These are phyloP conservation scores for Alternaria conjuncta DNA, from an alignment of 2,329 filamentous ascomycete species.

Conservation along the genomic window DNA sequence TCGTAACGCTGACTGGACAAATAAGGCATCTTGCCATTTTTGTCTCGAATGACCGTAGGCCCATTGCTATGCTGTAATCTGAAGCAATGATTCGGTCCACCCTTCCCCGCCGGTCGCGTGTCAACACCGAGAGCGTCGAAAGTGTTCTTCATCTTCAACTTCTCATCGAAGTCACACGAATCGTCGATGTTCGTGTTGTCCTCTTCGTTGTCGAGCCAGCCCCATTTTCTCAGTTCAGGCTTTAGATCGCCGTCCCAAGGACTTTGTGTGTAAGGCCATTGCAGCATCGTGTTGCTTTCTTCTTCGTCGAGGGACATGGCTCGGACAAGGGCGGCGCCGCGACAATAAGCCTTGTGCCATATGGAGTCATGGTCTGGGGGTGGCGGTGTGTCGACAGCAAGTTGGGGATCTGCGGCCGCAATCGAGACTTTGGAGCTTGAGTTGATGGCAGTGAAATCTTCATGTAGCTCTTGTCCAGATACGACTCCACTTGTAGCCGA, in stretches of 20 bases:
- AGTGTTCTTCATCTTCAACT: slow-evolving; percentile 1
- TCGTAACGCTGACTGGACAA: slow-evolving; percentile 9
- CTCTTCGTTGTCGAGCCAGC: slow-evolving; percentile 7
- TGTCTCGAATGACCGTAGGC: not conserved
- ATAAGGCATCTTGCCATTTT: not conserved
- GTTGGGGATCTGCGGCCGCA: not conserved
- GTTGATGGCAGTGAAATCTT: not conserved
- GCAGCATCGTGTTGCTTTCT: slow-evolving; percentile 1
- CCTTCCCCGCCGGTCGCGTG: not conserved
- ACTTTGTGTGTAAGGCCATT: slow-evolving; percentile 7
- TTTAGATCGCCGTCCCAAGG: slow-evolving; percentile 10
- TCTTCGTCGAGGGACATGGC: slow-evolving; percentile 9
- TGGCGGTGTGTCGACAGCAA: not conserved
- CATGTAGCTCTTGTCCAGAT: not conserved
- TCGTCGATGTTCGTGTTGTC: too few relatives aligned
- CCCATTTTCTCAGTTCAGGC: slow-evolving; percentile 12
- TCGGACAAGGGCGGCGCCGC: slow-evolving; percentile 7
- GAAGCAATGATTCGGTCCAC: slow-evolving; percentile 16
- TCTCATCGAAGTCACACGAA: slow-evolving; percentile 7
- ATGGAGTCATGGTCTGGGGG: not conserved
- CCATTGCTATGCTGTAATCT: slow-evolving; percentile 1
- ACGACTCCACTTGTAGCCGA: not conserved
- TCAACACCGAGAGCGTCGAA: slow-evolving; percentile 6
- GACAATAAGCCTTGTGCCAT: slow-evolving; percentile 8
- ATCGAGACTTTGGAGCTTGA: not conserved